Base-by-base conservation (phyloP, 495 filamentous ascomycete genomes). In the Aspergillus baeticus region DNA sequence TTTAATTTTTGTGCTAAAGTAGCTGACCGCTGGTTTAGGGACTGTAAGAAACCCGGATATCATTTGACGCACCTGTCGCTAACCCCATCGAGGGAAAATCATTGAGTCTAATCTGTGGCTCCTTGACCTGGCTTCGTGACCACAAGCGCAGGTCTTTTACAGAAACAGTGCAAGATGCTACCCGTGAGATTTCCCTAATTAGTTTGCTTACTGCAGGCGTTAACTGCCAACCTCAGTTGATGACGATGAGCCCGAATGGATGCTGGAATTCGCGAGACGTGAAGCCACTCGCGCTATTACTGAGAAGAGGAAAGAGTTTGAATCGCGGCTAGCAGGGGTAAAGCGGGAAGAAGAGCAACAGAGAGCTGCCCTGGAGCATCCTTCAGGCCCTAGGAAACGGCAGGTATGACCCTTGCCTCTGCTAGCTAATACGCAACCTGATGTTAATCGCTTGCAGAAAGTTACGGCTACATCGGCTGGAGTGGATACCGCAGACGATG, bases 121-220 rank as follows among this genome's bases (percentile, higher is more conserved):
- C 94, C 33, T 72, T 98, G 59, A 97, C 94, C 1, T 98, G 94
- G 95, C 77, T 98, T 8, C 88, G 94, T 42, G 84, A 91, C 60
- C 83, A 91, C 70, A 93, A 96, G 70, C 81, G 83, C 33, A 79
- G 79, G 54, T 72, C 59, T 0, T 85, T 92, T 55, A 83, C 90
- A 45, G 77, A 84, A 48, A 58, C 70, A 5, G 53, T 77, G 11
- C 63, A 72, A 21, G 53, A 70, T 29, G 58, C 70, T 55, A 59
- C 62, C 55, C 62, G 74, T 77, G 59, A 60, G 67, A 54, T 8
- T 20, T 35, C 21, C 54, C 37, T 61, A 33, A 62, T 63, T 17
- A 5, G 6, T 11, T 59, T n/a, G 4, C 2, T 3, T 22, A 4
- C 4, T 17, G 21, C 34, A 43, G 18, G 10, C 34, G 13, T 7